phyloP scores from a whole-genome alignment of 805 yeast genomes.

The Kurtzmaniella cleridarum region DNA sequence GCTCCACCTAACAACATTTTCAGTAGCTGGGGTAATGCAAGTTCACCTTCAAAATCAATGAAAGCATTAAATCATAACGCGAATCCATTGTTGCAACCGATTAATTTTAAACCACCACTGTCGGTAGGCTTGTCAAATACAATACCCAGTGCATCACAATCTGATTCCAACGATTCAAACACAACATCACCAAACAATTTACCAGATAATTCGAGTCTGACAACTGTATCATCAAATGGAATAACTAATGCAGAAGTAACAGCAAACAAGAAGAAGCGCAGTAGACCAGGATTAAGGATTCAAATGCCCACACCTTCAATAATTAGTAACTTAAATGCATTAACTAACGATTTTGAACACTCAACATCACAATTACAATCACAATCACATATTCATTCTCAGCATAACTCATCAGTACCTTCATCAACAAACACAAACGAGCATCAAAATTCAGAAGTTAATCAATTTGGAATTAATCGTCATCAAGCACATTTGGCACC shows the following conservation, averaged over 20 bases:
- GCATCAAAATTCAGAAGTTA: conserved; percentile 35
- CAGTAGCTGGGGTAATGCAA: conserved; percentile 13
- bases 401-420: background rate
- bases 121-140: conserved; percentile 1
- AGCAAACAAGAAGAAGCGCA: conserved; percentile 26
- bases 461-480: conserved; percentile 65
- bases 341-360: conserved; percentile 22
- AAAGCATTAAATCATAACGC: conserved; percentile 43
- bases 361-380: conserved; percentile 1
- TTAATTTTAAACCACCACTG: conserved; percentile 36
- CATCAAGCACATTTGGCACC: conserved; percentile 45
- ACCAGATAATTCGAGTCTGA: background rate
- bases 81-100: conserved; percentile 51
- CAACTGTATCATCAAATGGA: background rate
- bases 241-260: background rate
- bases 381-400: background rate
- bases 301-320: conserved; percentile 73
- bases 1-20: conserved; percentile 15
- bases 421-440: background rate
- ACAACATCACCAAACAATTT: background rate
- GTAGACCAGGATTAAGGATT: conserved; percentile 53
- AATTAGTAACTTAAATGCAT: conserved; percentile 29
- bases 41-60: conserved; percentile 41
- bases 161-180: background rate
- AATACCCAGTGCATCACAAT: background rate